Evolutionary conservation across 2,329 filamentous ascomycete species (phyloP).

Genomic region (Emergomyces pasteurianus): DNA sequence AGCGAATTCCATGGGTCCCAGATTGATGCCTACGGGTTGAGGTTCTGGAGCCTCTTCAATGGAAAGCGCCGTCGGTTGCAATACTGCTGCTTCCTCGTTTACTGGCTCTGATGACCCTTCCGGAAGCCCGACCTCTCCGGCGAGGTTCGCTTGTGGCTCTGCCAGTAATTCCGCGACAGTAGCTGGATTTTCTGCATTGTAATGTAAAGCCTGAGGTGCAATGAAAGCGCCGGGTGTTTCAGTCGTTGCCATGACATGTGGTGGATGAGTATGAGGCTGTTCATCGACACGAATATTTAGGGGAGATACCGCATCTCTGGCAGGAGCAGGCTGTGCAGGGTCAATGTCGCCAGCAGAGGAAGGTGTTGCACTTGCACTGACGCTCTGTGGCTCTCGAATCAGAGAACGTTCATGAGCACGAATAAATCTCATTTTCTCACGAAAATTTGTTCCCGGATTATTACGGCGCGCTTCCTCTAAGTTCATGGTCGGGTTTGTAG

Average conservation of each 20-base stretch:
- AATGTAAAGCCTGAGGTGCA: constrained; percentile 18
- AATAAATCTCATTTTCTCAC: constrained; percentile 22
- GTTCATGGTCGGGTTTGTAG: background rate
- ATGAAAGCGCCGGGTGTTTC: constrained; percentile 17
- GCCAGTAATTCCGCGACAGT: constrained; percentile 1
- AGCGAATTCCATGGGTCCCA: constrained; percentile 30
- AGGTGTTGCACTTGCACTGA: constrained; percentile 26
- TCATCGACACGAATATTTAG: constrained; percentile 27
- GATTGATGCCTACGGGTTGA: constrained; percentile 22
- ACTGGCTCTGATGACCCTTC: background rate
- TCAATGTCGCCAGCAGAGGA: constrained; percentile 33
- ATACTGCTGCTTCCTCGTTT: background rate
- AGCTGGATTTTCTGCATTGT: constrained; percentile 8
- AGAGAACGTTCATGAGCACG: constrained; percentile 20
- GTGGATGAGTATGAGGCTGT: constrained; percentile 14
- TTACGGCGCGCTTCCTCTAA: constrained; percentile 15
- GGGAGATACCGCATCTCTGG: constrained; percentile 21
- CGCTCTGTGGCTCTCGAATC: constrained; percentile 11
- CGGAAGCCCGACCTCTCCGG: background rate
- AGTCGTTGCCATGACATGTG: constrained; percentile 6
- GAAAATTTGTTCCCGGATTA: constrained; percentile 18
- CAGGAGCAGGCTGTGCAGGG: constrained; percentile 16
- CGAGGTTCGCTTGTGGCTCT: background rate
- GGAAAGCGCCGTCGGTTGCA: background rate
- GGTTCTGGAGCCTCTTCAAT: constrained; percentile 12